These are phyloP conservation scores for Pogostemon cablin DNA, from an alignment of 257 asterid species.

Conservation along the genomic window DNA sequence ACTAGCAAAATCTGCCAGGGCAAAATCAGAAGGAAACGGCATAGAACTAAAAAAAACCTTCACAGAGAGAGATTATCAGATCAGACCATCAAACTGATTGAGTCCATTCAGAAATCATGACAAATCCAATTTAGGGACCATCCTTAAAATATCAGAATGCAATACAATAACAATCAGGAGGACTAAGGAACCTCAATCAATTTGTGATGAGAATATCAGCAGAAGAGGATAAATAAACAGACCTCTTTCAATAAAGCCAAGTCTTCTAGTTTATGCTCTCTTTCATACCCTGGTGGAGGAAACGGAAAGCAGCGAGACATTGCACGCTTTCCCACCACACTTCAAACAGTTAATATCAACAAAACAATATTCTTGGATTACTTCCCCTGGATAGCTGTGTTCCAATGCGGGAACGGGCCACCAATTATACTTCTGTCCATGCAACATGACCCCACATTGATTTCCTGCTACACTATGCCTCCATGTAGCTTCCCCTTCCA, in stretches of 20 bases:
- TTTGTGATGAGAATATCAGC: neutral
- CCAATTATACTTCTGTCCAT: constrained; percentile 56
- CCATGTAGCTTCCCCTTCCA: constrained; percentile 35
- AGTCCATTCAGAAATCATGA: no score
- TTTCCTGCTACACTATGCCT: constrained; percentile 49
- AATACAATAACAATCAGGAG: no score
- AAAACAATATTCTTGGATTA: constrained; percentile 45
- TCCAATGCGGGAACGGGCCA: constrained; percentile 56
- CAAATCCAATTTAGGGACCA: no score
- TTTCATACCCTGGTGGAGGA: constrained; percentile 94
- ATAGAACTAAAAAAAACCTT: no score
- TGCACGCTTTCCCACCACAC: constrained; percentile 49
- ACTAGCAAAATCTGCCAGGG: no score
- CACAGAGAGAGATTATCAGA: no score
- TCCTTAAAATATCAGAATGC: no score
- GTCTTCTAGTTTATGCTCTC: constrained; percentile 64
- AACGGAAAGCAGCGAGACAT: constrained; percentile 98
- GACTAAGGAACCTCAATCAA: no score
- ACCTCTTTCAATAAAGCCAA: constrained; percentile 70
- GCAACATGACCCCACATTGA: constrained; percentile 76
- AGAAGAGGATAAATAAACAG: constrained; percentile 32
- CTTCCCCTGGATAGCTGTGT: constrained; percentile 43
- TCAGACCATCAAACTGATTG: no score
- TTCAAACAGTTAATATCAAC: constrained; percentile 32
- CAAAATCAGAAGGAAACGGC: no score